Conservation (phyloP, 2,329 filamentous ascomycete species). For the Cylindrodendrum hubeiense region DNA sequence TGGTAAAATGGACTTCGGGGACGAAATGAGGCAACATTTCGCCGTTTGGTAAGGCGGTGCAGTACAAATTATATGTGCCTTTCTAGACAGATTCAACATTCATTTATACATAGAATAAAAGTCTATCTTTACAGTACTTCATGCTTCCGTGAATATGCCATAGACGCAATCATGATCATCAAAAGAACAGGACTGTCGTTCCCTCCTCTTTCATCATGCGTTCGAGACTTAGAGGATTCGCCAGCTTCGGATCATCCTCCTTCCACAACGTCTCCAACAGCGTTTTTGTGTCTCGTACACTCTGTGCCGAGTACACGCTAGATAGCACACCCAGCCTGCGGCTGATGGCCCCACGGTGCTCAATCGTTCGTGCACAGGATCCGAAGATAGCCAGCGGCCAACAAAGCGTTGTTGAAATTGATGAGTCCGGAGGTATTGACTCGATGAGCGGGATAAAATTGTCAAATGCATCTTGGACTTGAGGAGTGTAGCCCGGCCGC, state of each 20-base stretch:
- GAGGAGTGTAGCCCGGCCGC: background rate
- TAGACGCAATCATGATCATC: background rate
- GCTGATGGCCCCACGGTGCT: background rate
- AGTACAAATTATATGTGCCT: too few relatives aligned
- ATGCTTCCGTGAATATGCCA: too few relatives aligned
- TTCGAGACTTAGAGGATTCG: conserved; percentile 1
- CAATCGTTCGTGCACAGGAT: background rate
- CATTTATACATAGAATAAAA: too few relatives aligned
- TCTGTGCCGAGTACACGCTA: conserved; percentile 2
- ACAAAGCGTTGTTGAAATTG: conserved; percentile 10
- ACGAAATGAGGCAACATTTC: background rate
- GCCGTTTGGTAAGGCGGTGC: too few relatives aligned
- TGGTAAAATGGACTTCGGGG: background rate
- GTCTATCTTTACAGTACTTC: too few relatives aligned
- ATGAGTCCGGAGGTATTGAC: conserved; percentile 10
- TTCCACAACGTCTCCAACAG: conserved; percentile 9
- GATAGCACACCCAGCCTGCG: background rate
- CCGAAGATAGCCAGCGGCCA: conserved; percentile 16
- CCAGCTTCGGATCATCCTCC: background rate
- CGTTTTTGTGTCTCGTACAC: background rate
- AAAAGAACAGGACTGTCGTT: conserved; percentile 3
- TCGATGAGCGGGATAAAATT: conserved; percentile 3
- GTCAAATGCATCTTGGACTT: conserved; percentile 2
- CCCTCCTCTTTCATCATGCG: conserved; percentile 7
- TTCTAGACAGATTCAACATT: too few relatives aligned